Evolutionary conservation across 2,329 filamentous ascomycete genomes (phyloP), one percentile per base, ranked within the genome.

Genomic region (Colletotrichum chlorophyti): DNA sequence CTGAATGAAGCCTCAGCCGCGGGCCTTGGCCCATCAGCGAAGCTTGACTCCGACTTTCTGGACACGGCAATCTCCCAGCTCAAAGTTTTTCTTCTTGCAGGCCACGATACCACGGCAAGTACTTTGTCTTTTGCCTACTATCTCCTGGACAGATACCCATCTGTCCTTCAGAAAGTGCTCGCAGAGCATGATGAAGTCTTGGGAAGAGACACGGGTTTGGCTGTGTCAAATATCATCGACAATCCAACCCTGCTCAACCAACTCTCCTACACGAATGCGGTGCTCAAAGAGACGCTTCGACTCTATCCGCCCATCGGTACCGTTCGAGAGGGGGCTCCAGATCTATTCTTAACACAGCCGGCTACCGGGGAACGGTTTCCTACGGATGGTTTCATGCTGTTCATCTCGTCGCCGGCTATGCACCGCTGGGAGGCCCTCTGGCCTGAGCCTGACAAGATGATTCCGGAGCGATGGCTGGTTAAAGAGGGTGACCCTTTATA

Each of bases 201-300:
- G 41, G 79, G 81, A 14, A 52, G 73, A 0, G 74, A 79, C 42
- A 65, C 71, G 8, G 64, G 70, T 6, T 66, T 68, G 5, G 73
- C 74, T 0, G 75, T 74, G 24, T 63, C 67, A 3, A 66, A 72
- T 29, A 70, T 85, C n/a, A 66, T 70, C 32, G 63, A 72, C 2
- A 70, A 81, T 24, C 76, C 80, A 1, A 66, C 74, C 19, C 70
- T 80, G 5, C 72, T 86, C 42, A 83, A 80, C 66, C 71, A 76
- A 35, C 72, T 86, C 19, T 72, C 76, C 1, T 85, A 83, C 65
- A 82, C 81, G 4, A 70, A 69, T 4, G 82, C 81, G 23, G 74
- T 83, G 7, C 74, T 83, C 60, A 81, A 81, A 57, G 83, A 86
- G 67, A 74, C 76, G 1, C 71, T 86, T 3, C 75, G 83, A 5